Conservation (phyloP, 1,284 basidiomycete genomes). For the Fomitopsis palustris region DNA sequence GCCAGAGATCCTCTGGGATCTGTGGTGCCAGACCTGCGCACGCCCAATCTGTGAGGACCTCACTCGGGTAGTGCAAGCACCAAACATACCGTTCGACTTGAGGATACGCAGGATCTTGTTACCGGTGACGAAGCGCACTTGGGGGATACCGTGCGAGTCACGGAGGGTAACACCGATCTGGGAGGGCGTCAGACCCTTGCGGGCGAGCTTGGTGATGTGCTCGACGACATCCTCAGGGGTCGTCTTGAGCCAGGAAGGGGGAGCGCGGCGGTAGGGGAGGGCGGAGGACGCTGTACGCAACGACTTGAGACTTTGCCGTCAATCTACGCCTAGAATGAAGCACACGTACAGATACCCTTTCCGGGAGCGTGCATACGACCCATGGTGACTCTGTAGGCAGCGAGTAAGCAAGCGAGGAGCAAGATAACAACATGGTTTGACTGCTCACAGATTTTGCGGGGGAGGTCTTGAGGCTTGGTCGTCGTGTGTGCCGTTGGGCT, state of each 20-base stretch:
- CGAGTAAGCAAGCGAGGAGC: conserved; percentile 12
- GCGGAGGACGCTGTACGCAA: conserved; percentile 79
- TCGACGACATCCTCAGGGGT: conserved; percentile 94
- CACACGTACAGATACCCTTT: conserved; percentile 90
- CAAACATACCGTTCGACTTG: conserved; percentile 83
- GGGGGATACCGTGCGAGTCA: conserved; percentile 97
- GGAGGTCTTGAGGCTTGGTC: conserved; percentile 37
- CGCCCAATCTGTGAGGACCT: conserved; percentile 1
- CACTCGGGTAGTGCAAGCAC: not conserved
- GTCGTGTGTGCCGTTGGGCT: conserved; percentile 40
- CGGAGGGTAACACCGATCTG: conserved; percentile 98
- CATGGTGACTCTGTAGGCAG: conserved; percentile 49
- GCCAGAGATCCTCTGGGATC: conserved; percentile 99
- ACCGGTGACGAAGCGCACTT: conserved; percentile 96
- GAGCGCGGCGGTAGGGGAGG: conserved; percentile 94
- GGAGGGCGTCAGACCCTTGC: conserved; percentile 96
- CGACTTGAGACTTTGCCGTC: not conserved
- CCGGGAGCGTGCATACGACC: conserved; percentile 97
- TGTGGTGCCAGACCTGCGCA: conserved; percentile 86
- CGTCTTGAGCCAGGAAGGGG: conserved; percentile 96
- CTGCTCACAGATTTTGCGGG: conserved; percentile 35
- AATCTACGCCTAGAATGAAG: not conserved
- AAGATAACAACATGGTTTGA: conserved; percentile 1
- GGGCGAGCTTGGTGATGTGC: conserved; percentile 96
- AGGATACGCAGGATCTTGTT: conserved; percentile 99